Evolutionary conservation across 2,329 filamentous ascomycete genomes (phyloP), one percentile per base, ranked within the genome.

Genomic region (Nemania sp.): DNA sequence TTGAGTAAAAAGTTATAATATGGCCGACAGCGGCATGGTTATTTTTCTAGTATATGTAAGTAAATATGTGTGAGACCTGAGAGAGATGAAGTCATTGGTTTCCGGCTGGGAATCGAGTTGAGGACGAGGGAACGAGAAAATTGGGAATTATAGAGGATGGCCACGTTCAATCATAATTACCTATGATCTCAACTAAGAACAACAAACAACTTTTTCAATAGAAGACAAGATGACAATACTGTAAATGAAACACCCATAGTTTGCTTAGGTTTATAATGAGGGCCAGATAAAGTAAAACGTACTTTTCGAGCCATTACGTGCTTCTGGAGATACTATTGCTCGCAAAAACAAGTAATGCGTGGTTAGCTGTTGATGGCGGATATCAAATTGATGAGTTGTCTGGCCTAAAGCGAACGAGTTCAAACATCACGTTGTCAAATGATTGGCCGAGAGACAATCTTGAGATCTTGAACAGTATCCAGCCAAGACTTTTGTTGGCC

Each of bases 371-470:
- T 35, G 29, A 63, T 49, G 20, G 41, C 5, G 32, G 32, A 51
- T 38, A 11, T 47, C n/a, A 18, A 54, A 55, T 54, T 7, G 45
- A 43, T 55, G 59, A 49, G 57, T 64, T 68, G 66, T 56, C 56
- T 43, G 22, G 10, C 13, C 18, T 60, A 65, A 53, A 60, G 26
- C 55, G 45, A 22, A 32, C 24, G 43, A 26, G 26, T 63, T 58
- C 29, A 52, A 61, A 51, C 26, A 59, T 60, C 75, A 77, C 75
- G 75, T 76, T 77, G 72, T 60, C 43, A 35, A 72, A 72, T 73
- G 75, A 77, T 77, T 77, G 75, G 75, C 35, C 63, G 57, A 73
- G 60, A 72, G 65, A 35, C 35, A 63, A 74, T 73, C 62, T 70
- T 57, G 68, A 73, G 51, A 52, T 52, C 53, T 62, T 57, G 55